A percentile compares a stretch with the other conserved stretches of the same genome.
Conservation (phyloP, 176 grass and related monocot genomes). For the Elymus sibiricus region DNA sequence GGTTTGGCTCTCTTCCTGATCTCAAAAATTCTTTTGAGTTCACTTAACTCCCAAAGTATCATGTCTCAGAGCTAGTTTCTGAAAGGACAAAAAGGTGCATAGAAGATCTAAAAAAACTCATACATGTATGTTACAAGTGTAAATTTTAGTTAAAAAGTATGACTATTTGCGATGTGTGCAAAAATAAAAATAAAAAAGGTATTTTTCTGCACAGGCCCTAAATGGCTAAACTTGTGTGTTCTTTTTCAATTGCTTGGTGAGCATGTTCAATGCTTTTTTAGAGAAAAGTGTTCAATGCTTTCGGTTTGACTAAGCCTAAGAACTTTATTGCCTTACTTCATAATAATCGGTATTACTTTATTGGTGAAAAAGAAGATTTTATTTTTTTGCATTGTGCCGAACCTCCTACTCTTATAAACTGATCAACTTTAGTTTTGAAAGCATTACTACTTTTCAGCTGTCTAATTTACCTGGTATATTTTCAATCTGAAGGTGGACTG, state of each 20-base stretch:
- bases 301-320: not conserved
- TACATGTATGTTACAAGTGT: not conserved
- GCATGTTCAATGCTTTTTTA: not conserved
- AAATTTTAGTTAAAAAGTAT: not conserved
- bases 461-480: too few species aligned
- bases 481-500: too few species aligned
- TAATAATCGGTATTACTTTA: not conserved
- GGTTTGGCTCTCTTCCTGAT: not conserved
- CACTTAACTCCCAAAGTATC: not conserved
- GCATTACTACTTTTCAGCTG: too few species aligned
- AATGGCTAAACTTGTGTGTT: not conserved
- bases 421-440: not conserved
- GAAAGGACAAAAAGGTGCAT: not conserved
- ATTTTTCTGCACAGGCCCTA: too few species aligned
- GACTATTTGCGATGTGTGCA: not conserved
- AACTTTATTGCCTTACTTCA: not conserved
- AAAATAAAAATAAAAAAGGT: not conserved
- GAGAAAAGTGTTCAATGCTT: too few species aligned
- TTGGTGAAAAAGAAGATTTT: not conserved
- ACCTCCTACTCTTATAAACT: too few species aligned
- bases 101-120: not conserved
- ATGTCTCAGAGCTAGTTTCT: not conserved
- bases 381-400: too few species aligned
- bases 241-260: too few species aligned
- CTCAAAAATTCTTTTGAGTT: not conserved